Evolutionary conservation across 2,329 filamentous ascomycete species (phyloP).

Genomic region (Helminthosporium solani): DNA sequence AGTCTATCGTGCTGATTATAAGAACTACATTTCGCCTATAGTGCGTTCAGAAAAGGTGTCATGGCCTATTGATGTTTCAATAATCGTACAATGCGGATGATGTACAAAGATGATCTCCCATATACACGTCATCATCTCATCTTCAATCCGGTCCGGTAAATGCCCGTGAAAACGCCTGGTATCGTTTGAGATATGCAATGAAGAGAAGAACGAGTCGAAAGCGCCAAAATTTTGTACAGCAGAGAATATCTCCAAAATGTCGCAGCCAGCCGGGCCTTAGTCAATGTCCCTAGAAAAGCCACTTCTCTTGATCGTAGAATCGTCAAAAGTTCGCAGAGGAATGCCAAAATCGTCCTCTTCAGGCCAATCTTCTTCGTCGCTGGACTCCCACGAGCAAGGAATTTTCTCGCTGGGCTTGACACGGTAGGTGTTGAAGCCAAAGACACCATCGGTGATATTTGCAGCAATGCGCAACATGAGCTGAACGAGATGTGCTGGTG

Average conservation of each 20-base stretch:
- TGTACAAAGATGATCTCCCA: not conserved
- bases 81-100: not conserved
- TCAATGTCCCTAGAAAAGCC: constrained; percentile 30
- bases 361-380: constrained; percentile 52
- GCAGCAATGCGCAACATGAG: constrained; percentile 81
- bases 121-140: not conserved
- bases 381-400: constrained; percentile 60
- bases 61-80: not conserved
- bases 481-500: constrained; percentile 74
- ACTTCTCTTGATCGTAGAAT: constrained; percentile 21
- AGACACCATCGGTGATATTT: constrained; percentile 60
- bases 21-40: not conserved
- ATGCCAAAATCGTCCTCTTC: constrained; percentile 61
- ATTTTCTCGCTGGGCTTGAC: constrained; percentile 33
- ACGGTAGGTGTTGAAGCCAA: constrained; percentile 37
- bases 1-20: not conserved
- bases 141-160: not conserved
- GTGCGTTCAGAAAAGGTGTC: not conserved
- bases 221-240: too few relatives aligned
- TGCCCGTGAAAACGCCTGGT: constrained; percentile 10
- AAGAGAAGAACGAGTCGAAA: not conserved
- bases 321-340: constrained; percentile 41
- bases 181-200: not conserved
- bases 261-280: constrained; percentile 7
- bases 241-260: not conserved